These are phyloP conservation scores for Daldinia grandis DNA, from an alignment of 495 filamentous ascomycete species.

Conservation along the genomic window DNA sequence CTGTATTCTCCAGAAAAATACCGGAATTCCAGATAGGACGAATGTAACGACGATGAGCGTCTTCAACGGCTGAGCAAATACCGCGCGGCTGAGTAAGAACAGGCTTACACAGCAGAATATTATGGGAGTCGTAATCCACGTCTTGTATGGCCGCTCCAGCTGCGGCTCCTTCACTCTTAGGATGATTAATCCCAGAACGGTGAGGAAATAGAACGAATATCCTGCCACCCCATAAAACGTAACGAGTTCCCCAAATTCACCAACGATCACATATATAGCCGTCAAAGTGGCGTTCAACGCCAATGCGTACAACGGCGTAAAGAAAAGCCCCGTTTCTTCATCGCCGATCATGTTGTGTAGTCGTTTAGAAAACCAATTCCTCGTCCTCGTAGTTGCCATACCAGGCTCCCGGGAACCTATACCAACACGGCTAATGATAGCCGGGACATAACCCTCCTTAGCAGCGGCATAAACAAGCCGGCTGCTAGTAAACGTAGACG, in stretches of 20 bases:
- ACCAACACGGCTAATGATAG: slow-evolving; percentile 83
- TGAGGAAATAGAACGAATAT: slow-evolving; percentile 96
- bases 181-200: slow-evolving; percentile 91
- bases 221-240: slow-evolving; percentile 98
- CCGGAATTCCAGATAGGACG: slow-evolving; percentile 80
- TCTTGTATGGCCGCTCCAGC: slow-evolving; percentile 88
- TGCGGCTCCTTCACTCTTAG: slow-evolving; percentile 87
- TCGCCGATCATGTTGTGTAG: slow-evolving; percentile 67
- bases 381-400: slow-evolving; percentile 59
- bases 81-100: slow-evolving; percentile 85
- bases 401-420: slow-evolving; percentile 58
- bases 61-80: slow-evolving; percentile 90
- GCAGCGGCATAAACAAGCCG: slow-evolving; percentile 93
- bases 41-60: slow-evolving; percentile 86
- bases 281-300: slow-evolving; percentile 79
- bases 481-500: slow-evolving; percentile 90
- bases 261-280: slow-evolving; percentile 77
- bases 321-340: slow-evolving; percentile 71
- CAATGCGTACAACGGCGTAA: slow-evolving; percentile 91
- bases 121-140: slow-evolving; percentile 96
- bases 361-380: slow-evolving; percentile 65
- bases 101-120: slow-evolving; percentile 98
- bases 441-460: slow-evolving; percentile 92
- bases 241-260: slow-evolving; percentile 89
- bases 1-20: slow-evolving; percentile 88